Conservation (phyloP, 129 eudicot species). For the Ambrosia trifida region DNA sequence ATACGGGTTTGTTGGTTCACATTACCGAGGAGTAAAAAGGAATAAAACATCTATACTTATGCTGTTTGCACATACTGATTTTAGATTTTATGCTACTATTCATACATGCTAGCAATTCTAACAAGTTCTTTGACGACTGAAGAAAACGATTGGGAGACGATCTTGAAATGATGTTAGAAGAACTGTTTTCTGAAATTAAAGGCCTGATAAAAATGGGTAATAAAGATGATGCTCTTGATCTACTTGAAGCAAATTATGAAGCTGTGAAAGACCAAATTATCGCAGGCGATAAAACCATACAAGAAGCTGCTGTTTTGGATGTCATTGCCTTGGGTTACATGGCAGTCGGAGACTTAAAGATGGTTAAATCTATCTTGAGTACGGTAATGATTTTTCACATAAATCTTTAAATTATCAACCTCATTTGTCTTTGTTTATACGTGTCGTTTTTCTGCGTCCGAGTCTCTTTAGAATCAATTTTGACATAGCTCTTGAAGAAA, state of each 20-base stretch:
- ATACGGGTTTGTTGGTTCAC: too few relatives aligned
- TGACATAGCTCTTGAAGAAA: background rate
- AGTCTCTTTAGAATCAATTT: background rate
- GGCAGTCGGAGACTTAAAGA: slow-evolving; percentile 63
- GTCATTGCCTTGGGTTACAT: slow-evolving; percentile 77
- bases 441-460: background rate
- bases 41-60: background rate
- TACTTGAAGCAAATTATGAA: slow-evolving; percentile 81
- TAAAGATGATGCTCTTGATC: slow-evolving; percentile 57
- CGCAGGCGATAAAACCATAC: slow-evolving; percentile 53
- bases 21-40: slow-evolving; percentile 15
- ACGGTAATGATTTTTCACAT: slow-evolving; percentile 44
- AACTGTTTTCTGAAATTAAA: slow-evolving; percentile 71
- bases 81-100: slow-evolving; percentile 18
- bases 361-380: slow-evolving; percentile 51
- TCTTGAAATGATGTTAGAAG: slow-evolving; percentile 63
- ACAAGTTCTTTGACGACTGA: slow-evolving; percentile 30
- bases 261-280: slow-evolving; percentile 68
- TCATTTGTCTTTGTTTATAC: background rate
- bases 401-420: background rate
- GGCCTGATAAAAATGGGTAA: slow-evolving; percentile 59
- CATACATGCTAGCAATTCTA: slow-evolving; percentile 33
- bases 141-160: slow-evolving; percentile 43
- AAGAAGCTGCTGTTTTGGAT: slow-evolving; percentile 84
- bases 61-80: slow-evolving; percentile 11